Evolutionary conservation across 78 protist species (phyloP), one percentile per base, ranked within the genome.

Genomic region (Guillardia theta): DNA sequence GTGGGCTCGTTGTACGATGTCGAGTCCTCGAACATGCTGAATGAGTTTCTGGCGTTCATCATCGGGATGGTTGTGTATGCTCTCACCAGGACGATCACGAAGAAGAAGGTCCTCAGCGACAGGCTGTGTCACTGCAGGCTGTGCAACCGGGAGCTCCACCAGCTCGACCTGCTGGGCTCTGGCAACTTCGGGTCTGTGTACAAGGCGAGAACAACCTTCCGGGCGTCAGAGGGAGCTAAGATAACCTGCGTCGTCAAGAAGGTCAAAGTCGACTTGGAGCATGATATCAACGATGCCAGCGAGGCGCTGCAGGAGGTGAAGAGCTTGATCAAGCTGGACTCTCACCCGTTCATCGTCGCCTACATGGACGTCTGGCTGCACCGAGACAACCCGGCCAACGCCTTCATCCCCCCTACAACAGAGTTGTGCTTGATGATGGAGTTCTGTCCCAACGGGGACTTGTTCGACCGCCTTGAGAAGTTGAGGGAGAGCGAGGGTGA

Each of bases 221-320:
- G 70, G 1, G 70, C 70, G 70, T 58, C 70, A 8, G 70, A 58
- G 70, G 83, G 83, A 12, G 4, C 5, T 4, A 43, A 43, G 0
- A 43, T 70, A 24, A 24, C 22, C 41, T 70, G 83, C 41, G 83
- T 70, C 10, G 83, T 70, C 36, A 70, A 70, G 83, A 36, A 33
- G 12, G 41, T 70, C 41, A 24, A 10, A 12, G 83, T 70, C 41
- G 41, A 70, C 6, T 43, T 70, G n/a, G 83, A 70, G 41, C 83
- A 24, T 1, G 83, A 70, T 43, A 70, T 70, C 83, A 70, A 70
- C 83, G 83, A 64, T 5, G 78, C 78, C 12, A 30, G 43, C 39
- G 78, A 64, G 78, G 78, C 78, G 15, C 78, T 64, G 36, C 78
- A 70, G 83, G 83, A 70, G 83, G 83, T 43, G n/a, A 70, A 70